A percentile compares a stretch with the other conserved stretches of the same genome.
Evolutionary conservation across 2,329 filamentous ascomycete species (phyloP).

Genomic region (Penicillium sp.): DNA sequence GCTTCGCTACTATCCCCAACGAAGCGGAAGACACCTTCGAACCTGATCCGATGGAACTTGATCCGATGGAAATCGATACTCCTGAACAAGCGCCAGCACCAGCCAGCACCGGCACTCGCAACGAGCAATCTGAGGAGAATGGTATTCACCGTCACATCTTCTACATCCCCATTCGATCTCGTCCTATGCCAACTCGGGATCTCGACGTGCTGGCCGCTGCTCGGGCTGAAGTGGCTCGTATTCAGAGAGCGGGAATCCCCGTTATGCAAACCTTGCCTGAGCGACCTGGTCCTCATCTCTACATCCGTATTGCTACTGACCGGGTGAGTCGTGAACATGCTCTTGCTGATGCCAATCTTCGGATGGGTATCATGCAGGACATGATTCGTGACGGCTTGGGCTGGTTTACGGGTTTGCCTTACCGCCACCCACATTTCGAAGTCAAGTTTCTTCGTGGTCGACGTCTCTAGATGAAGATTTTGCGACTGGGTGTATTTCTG

Average conservation of each 20-base stretch:
- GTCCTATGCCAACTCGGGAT: background rate
- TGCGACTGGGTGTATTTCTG: background rate
- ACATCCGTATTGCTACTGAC: background rate
- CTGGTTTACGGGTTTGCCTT: constrained; percentile 8
- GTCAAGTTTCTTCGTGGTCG: background rate
- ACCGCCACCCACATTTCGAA: background rate
- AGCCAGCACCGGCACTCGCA: background rate
- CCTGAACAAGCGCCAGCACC: background rate
- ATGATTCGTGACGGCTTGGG: constrained; percentile 8
- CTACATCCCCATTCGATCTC: background rate
- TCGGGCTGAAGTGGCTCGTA: background rate
- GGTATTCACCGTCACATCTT: background rate
- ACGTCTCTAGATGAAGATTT: background rate
- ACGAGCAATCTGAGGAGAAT: no score
- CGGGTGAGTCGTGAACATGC: background rate
- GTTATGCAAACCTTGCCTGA: background rate
- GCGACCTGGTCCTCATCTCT: background rate
- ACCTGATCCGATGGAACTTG: background rate
- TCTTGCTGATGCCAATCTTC: background rate
- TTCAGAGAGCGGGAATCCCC: background rate
- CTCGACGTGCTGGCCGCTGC: background rate
- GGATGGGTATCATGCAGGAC: background rate
- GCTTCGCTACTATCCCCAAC: background rate
- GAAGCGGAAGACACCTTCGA: background rate
- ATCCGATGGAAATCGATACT: background rate